A percentile compares a stretch with the other conserved stretches of the same genome.
These are phyloP conservation scores for Ophiostoma sp. DNA, from an alignment of 2,329 filamentous ascomycete genomes.

Conservation along the genomic window DNA sequence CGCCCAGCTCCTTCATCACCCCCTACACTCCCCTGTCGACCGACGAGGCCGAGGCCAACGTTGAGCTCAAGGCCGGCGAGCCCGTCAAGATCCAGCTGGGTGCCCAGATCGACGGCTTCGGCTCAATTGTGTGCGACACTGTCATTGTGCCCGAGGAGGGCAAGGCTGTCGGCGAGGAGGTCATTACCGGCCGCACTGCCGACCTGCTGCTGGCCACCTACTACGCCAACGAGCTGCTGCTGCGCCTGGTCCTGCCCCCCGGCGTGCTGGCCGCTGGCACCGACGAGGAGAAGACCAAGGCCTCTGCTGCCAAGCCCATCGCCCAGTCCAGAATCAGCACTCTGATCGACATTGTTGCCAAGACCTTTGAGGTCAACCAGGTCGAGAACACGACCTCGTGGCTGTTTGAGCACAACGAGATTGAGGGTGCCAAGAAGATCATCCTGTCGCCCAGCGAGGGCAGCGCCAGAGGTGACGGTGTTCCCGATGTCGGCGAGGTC, in stretches of 20 bases:
- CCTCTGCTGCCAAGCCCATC: conserved; percentile 71
- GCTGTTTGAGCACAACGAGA: conserved; percentile 94
- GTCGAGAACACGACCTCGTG: conserved; percentile 98
- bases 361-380: conserved; percentile 83
- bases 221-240: conserved; percentile 91
- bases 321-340: conserved; percentile 82
- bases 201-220: conserved; percentile 86
- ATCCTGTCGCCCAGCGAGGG: conserved; percentile 84
- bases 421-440: conserved; percentile 96
- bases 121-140: conserved; percentile 92
- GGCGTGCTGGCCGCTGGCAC: conserved; percentile 75
- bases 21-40: conserved; percentile 90
- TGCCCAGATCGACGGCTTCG: conserved; percentile 93
- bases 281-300: conserved; percentile 94
- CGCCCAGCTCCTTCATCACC: conserved; percentile 88
- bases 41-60: conserved; percentile 76
- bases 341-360: conserved; percentile 84
- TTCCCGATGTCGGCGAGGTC: conserved; percentile 83
- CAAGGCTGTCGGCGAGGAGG: conserved; percentile 48
- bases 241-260: conserved; percentile 87
- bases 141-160: conserved; percentile 64
- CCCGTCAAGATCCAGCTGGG: conserved; percentile 97
- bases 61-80: conserved; percentile 77
- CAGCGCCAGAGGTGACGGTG: conserved; percentile 83
- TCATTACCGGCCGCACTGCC: conserved; percentile 69